phyloP scores from a whole-genome alignment of 225 moss, liverwort and hornwort species.

The Thuidium tamariscinum region DNA sequence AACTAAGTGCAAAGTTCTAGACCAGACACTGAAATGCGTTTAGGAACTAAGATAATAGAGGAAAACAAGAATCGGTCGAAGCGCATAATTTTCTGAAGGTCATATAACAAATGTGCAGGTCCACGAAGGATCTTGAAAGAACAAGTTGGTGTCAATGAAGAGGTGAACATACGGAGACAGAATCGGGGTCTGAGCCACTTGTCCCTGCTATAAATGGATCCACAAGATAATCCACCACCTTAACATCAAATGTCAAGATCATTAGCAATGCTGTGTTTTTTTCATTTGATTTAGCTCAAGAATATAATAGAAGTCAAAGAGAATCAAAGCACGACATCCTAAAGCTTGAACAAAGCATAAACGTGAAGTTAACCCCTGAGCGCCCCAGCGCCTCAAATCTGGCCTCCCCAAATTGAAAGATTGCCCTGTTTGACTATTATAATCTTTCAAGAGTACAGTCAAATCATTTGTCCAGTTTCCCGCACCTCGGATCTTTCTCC shows the following conservation, averaged over 20 bases:
- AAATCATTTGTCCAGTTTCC: too few species aligned
- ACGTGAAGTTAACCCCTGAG: conserved; percentile 2
- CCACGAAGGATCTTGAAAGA: neutral
- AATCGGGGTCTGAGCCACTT: conserved; percentile 75
- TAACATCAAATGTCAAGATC: neutral
- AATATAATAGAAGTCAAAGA: neutral
- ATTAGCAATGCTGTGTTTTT: neutral
- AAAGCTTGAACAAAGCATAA: neutral
- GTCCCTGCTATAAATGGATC: conserved; percentile 90
- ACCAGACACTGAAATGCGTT: neutral
- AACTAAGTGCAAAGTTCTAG: neutral
- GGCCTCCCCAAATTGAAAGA: too few species aligned
- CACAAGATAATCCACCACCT: conserved; percentile 77
- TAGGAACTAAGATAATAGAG: neutral
- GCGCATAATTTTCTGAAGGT: neutral
- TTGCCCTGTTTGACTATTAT: too few species aligned
- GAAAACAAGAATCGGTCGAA: neutral
- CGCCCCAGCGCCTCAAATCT: too few species aligned
- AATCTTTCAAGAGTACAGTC: too few species aligned
- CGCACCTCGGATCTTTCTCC: too few species aligned
- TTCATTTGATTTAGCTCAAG: neutral
- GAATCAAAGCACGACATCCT: neutral
- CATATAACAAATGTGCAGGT: neutral
- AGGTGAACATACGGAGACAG: conserved; percentile 54
- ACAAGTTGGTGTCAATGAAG: neutral